Conservation (phyloP, 1,284 basidiomycete species). For the Microbotryum lychnidis-dioicae region DNA sequence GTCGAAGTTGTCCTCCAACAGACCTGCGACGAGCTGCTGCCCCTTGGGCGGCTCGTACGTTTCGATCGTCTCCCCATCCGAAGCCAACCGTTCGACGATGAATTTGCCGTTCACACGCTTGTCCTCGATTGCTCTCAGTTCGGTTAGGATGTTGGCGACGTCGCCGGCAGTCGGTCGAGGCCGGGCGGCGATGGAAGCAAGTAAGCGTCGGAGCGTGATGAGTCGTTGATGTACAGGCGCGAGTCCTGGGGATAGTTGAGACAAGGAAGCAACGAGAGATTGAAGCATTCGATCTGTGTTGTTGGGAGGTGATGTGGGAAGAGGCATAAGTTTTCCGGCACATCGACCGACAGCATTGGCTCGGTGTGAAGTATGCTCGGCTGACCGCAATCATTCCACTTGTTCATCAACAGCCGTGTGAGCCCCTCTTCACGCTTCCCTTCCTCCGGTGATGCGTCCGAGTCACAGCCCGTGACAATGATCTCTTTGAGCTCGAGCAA, state of each 20-base stretch:
- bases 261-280: slow-evolving; percentile 69
- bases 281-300: slow-evolving; percentile 62
- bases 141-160: slow-evolving; percentile 82
- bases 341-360: slow-evolving; percentile 1
- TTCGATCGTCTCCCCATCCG: slow-evolving; percentile 1
- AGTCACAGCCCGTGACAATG: slow-evolving; percentile 42
- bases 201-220: slow-evolving; percentile 76
- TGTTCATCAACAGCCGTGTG: slow-evolving; percentile 80
- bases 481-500: slow-evolving; percentile 70
- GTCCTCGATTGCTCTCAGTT: slow-evolving; percentile 80
- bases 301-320: neutral
- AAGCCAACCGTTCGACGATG: slow-evolving; percentile 5
- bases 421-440: slow-evolving; percentile 57
- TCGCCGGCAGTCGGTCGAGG: slow-evolving; percentile 75
- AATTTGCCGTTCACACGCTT: slow-evolving; percentile 64
- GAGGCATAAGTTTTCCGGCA: neutral
- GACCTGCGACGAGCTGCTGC: slow-evolving; percentile 51
- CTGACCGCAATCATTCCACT: slow-evolving; percentile 85
- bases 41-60: slow-evolving; percentile 26
- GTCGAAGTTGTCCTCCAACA: slow-evolving; percentile 95
- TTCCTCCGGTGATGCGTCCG: slow-evolving; percentile 48
- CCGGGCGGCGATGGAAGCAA: slow-evolving; percentile 80
- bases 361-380: slow-evolving; percentile 29
- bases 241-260: slow-evolving; percentile 76
- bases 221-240: slow-evolving; percentile 82